A percentile compares a stretch with the other conserved stretches of the same genome.
phyloP scores from a whole-genome alignment of 805 yeast genomes.

The Saccharomycopsis javanensis region DNA sequence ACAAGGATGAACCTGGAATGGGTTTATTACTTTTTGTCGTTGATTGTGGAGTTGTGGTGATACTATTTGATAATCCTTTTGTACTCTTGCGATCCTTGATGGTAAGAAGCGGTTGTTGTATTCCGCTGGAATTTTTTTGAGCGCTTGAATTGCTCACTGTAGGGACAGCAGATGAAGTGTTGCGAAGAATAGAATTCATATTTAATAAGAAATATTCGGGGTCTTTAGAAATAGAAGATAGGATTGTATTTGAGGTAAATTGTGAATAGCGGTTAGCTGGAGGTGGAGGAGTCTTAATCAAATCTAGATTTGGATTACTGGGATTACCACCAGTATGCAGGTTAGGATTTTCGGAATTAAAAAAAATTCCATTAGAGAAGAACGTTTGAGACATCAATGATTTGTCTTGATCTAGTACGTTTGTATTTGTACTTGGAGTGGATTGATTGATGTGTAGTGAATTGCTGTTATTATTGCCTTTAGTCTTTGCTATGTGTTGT shows the following conservation, averaged over 20 bases:
- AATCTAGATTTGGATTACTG: neutral
- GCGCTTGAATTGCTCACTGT: neutral
- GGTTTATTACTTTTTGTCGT: neutral
- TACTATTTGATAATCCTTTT: neutral
- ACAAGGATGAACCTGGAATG: neutral
- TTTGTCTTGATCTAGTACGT: neutral
- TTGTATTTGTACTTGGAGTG: neutral
- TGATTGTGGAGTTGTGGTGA: neutral
- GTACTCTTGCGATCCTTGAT: neutral
- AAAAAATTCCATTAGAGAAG: neutral
- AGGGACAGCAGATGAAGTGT: neutral
- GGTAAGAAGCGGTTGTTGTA: neutral
- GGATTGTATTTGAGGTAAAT: neutral
- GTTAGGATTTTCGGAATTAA: neutral
- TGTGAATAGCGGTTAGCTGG: neutral
- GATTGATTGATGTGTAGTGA: neutral
- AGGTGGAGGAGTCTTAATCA: neutral
- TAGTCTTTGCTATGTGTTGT: neutral
- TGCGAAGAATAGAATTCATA: slow-evolving; percentile 1
- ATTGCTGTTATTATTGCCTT: neutral
- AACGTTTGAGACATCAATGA: neutral
- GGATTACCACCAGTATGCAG: neutral
- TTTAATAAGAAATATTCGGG: neutral
- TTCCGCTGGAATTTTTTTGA: neutral
- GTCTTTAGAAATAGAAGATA: neutral